These are phyloP conservation scores for Colletotrichum lini DNA, from an alignment of 2,329 filamentous ascomycete species.

Conservation along the genomic window DNA sequence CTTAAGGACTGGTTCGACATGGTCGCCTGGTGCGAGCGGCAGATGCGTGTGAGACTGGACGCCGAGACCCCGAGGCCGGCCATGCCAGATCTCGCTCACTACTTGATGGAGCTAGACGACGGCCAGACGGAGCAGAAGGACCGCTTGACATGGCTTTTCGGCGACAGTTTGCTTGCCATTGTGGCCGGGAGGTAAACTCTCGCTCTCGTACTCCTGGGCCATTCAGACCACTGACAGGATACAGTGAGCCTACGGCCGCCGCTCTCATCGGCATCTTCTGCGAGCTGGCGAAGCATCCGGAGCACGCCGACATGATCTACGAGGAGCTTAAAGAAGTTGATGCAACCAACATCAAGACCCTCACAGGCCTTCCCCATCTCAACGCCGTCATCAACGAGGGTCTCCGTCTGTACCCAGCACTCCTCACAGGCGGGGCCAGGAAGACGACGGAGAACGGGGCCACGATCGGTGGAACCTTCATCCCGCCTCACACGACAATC, in stretches of 20 bases:
- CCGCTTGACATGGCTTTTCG: conserved; percentile 36
- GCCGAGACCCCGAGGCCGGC: conserved; percentile 28
- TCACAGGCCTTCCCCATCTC: conserved; percentile 44
- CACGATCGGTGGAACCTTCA: conserved; percentile 34
- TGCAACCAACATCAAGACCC: conserved; percentile 40
- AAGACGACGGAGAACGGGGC: conserved; percentile 40
- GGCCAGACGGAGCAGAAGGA: conserved; percentile 31
- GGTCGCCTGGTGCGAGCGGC: conserved; percentile 44
- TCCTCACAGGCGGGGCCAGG: conserved; percentile 38
- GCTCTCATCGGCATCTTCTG: conserved; percentile 43
- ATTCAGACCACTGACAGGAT: background rate
- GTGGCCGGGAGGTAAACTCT: conserved; percentile 44
- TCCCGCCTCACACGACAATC: conserved; percentile 41
- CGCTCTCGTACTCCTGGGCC: background rate
- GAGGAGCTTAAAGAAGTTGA: conserved; percentile 42
- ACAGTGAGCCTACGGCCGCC: conserved; percentile 43
- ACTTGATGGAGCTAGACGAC: conserved; percentile 38
- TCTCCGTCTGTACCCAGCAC: conserved; percentile 40
- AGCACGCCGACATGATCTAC: conserved; percentile 38
- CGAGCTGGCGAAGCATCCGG: conserved; percentile 42
- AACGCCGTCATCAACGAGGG: conserved; percentile 44
- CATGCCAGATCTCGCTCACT: conserved; percentile 34
- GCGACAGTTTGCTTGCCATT: conserved; percentile 44
- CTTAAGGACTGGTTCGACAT: conserved; percentile 46
- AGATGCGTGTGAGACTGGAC: conserved; percentile 41